A percentile compares a stretch with the other conserved stretches of the same genome.
These are phyloP conservation scores for Coprinopsis strossmayeri DNA, from an alignment of 768 basidiomycete species.

Conservation along the genomic window DNA sequence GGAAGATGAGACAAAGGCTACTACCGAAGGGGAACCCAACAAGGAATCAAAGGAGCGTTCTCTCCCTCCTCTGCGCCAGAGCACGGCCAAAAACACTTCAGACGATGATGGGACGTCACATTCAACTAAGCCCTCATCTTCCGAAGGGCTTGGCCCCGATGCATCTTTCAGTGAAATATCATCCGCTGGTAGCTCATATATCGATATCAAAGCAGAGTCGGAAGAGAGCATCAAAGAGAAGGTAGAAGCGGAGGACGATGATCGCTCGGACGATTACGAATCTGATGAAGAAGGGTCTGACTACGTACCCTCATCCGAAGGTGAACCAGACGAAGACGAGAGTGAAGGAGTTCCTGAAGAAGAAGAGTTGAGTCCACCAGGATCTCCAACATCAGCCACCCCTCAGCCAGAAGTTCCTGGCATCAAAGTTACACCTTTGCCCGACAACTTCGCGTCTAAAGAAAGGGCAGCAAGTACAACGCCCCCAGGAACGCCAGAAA, in stretches of 20 bases:
- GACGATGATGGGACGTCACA: too few species aligned
- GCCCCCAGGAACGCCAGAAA: constrained; percentile 58
- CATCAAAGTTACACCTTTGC: constrained; percentile 29
- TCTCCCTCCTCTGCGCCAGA: background rate
- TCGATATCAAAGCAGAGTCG: constrained; percentile 18
- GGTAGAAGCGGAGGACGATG: constrained; percentile 22
- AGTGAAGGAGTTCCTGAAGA: constrained; percentile 20
- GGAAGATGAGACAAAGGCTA: background rate
- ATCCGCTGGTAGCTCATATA: constrained; percentile 19
- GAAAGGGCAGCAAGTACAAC: constrained; percentile 45
- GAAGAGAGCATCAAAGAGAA: constrained; percentile 16
- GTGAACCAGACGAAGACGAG: constrained; percentile 15
- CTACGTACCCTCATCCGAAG: constrained; percentile 14
- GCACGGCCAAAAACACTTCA: too few species aligned
- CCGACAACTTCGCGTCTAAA: constrained; percentile 10
- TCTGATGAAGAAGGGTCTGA: constrained; percentile 20
- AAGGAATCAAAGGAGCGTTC: too few species aligned
- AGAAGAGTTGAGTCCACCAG: constrained; percentile 18
- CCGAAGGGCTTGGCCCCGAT: background rate
- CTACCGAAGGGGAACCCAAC: background rate
- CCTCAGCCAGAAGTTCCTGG: constrained; percentile 47
- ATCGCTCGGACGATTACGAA: constrained; percentile 22
- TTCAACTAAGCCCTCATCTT: background rate
- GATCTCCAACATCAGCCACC: constrained; percentile 41
- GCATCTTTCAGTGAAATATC: constrained; percentile 10